Percentiles rank a stretch among this genome's conserved stretches.
These are phyloP conservation scores for Kodamaea restingae DNA, from an alignment of 805 yeast genomes.

Conservation along the genomic window DNA sequence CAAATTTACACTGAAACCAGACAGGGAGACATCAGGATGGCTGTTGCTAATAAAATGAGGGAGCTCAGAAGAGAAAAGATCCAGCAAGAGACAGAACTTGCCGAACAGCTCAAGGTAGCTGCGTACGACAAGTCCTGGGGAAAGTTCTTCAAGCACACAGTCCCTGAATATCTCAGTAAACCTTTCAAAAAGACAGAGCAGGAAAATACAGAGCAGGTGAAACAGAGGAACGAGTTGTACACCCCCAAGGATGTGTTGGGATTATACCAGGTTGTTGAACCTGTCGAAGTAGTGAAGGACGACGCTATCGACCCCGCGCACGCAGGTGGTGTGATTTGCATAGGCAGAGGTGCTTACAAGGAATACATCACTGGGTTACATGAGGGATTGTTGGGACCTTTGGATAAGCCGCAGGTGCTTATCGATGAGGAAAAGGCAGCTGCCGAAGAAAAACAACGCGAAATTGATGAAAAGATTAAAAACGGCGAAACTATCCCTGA, in stretches of 20 bases:
- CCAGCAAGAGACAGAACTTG: constrained; percentile 10
- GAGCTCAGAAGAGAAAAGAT: constrained; percentile 48
- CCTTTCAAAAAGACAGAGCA: constrained; percentile 15
- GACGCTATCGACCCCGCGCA: constrained; percentile 38
- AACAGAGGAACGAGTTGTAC: constrained; percentile 35
- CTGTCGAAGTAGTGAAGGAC: constrained; percentile 43
- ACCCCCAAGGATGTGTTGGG: constrained; percentile 52
- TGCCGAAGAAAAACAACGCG: constrained; percentile 12
- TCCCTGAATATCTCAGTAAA: constrained; percentile 15
- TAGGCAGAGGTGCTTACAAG: constrained; percentile 95
- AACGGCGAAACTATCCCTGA: constrained; percentile 16
- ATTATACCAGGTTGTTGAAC: constrained; percentile 37
- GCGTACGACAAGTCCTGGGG: constrained; percentile 25
- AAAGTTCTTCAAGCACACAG: constrained; percentile 19
- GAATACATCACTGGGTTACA: constrained; percentile 89
- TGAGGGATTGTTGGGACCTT: constrained; percentile 92
- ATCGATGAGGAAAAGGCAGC: constrained; percentile 16
- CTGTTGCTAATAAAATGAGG: constrained; percentile 81
- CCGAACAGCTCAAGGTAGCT: constrained; percentile 4
- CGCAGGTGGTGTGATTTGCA: constrained; percentile 83
- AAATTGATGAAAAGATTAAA: constrained; percentile 13
- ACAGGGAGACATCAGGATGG: constrained; percentile 83
- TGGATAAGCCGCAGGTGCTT: constrained; percentile 45
- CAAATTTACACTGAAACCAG: constrained; percentile 71
- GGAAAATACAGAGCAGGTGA: constrained; percentile 5